phyloP scores from a whole-genome alignment of 108 stramenopile species.

The Nitzschia sp. region DNA sequence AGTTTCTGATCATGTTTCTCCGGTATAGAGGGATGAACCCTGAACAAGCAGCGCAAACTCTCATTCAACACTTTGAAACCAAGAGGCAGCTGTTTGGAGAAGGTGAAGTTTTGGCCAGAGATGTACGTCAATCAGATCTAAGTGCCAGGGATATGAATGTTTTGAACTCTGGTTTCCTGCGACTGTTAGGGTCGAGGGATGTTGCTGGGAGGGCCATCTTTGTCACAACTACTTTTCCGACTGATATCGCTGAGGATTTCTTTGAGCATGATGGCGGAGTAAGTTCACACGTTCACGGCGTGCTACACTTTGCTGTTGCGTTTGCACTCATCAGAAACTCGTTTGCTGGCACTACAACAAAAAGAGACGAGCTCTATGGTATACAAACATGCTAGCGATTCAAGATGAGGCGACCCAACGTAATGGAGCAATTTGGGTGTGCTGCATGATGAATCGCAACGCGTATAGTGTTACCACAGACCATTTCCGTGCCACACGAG shows the following conservation, averaged over 20 bases:
- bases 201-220: neutral
- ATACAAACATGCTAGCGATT: neutral
- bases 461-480: neutral
- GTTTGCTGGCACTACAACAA: neutral
- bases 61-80: constrained; percentile 25
- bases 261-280: neutral
- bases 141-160: neutral
- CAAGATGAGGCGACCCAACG: constrained; percentile 19
- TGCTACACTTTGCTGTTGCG: neutral
- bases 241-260: neutral
- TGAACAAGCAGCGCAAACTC: constrained; percentile 16
- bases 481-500: neutral
- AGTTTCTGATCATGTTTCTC: constrained; percentile 44
- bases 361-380: neutral
- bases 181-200: neutral
- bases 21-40: constrained; percentile 35
- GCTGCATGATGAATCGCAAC: neutral
- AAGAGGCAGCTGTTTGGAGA: constrained; percentile 36
- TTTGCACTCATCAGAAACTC: constrained; percentile 1
- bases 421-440: constrained; percentile 19
- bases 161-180: neutral
- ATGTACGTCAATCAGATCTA: neutral
- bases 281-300: neutral
- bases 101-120: constrained; percentile 10
- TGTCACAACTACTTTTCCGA: neutral